phyloP scores from a whole-genome alignment of 164 flowering plant genomes.

The Houttuynia cordata region DNA sequence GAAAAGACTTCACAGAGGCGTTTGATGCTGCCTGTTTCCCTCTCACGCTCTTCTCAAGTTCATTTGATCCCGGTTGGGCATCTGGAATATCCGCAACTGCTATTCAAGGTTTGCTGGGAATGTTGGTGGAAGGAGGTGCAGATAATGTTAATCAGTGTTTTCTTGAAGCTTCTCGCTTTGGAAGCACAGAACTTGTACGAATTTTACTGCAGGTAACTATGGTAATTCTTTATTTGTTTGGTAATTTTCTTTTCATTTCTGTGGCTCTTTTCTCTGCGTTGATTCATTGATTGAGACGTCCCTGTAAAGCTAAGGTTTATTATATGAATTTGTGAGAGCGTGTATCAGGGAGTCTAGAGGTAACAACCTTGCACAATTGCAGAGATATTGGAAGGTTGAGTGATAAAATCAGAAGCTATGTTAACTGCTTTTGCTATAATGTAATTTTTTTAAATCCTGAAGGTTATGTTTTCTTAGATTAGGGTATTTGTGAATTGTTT shows the following conservation, averaged over 20 bases:
- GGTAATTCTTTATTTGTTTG: too few relatives aligned
- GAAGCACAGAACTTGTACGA: slow-evolving; percentile 95
- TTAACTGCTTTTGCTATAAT: too few relatives aligned
- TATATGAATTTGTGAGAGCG: too few relatives aligned
- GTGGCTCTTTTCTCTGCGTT: too few relatives aligned
- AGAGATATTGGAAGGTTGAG: too few relatives aligned
- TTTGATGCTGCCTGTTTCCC: slow-evolving; percentile 99
- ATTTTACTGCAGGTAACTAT: slow-evolving; percentile 69
- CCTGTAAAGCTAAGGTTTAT: too few relatives aligned
- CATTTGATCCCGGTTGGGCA: slow-evolving; percentile 96
- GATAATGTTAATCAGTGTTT: slow-evolving; percentile 96
- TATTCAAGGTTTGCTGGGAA: slow-evolving; percentile 64
- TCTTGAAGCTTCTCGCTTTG: slow-evolving; percentile 94
- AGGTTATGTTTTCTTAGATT: too few relatives aligned
- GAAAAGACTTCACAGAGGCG: slow-evolving; percentile 94
- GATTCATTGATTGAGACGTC: not conserved
- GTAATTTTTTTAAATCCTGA: too few relatives aligned
- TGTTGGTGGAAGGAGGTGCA: slow-evolving; percentile 94
- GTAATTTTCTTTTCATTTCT: not conserved
- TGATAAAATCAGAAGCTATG: too few relatives aligned
- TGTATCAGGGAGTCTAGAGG: too few relatives aligned
- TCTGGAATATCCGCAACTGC: slow-evolving; percentile 84
- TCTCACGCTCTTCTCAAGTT: slow-evolving; percentile 88
- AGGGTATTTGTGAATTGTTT: too few relatives aligned
- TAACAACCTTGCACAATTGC: too few relatives aligned